Percentiles rank a stretch among this genome's conserved stretches.
Evolutionary conservation across 331 rosid genomes (phyloP).

Genomic region (Pyracantha coccinea): DNA sequence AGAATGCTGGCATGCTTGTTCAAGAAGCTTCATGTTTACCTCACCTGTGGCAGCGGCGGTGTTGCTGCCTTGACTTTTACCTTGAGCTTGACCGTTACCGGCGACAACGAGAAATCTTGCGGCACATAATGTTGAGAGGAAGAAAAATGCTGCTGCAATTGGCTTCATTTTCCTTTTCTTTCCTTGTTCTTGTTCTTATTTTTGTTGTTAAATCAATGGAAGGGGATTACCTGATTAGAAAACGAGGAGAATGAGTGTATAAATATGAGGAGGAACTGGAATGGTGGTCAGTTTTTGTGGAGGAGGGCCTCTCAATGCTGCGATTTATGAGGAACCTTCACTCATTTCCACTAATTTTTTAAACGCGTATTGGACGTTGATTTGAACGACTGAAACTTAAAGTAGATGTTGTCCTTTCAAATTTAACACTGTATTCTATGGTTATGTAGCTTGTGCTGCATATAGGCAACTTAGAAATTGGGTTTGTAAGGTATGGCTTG

Average conservation of each 20-base stretch:
- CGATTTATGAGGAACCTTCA: background rate
- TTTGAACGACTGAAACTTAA: background rate
- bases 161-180: slow-evolving; percentile 16
- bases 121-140: slow-evolving; percentile 7
- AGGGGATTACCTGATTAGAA: background rate
- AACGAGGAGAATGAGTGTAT: background rate
- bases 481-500: too few species aligned
- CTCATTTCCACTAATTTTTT: background rate
- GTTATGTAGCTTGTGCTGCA: background rate
- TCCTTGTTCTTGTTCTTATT: background rate
- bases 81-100: background rate
- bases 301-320: slow-evolving; percentile 22
- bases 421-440: background rate
- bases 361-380: background rate
- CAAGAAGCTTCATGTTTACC: background rate
- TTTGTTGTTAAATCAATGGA: background rate
- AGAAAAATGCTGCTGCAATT: background rate
- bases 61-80: background rate
- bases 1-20: slow-evolving; percentile 20
- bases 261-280: background rate
- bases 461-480: background rate
- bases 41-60: background rate
- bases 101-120: slow-evolving; percentile 5
- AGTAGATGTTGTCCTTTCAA: background rate
- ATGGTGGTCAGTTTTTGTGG: background rate